Percentiles rank a stretch among this genome's conserved stretches.
These are phyloP conservation scores for Populus davidiana DNA, from an alignment of 345 rosid genomes.

Conservation along the genomic window DNA sequence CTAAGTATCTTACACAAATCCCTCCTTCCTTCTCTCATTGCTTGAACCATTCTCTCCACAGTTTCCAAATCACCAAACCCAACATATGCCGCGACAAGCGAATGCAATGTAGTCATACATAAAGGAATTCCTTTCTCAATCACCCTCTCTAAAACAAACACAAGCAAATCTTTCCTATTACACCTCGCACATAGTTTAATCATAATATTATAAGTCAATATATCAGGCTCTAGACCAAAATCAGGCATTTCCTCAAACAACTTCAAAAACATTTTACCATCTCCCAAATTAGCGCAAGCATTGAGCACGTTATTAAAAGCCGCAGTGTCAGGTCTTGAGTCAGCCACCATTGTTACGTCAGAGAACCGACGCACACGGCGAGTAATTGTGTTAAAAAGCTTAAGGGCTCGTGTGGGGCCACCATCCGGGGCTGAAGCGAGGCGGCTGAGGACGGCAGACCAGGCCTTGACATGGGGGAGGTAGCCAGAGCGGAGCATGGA, in stretches of 20 bases:
- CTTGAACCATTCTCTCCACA: conserved; percentile 76
- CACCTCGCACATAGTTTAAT: conserved; percentile 80
- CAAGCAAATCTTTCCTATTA: conserved; percentile 65
- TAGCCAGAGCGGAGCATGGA: conserved; percentile 94
- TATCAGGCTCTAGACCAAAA: conserved; percentile 64
- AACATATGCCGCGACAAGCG: conserved; percentile 86
- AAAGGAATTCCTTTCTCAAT: conserved; percentile 48
- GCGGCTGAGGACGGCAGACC: conserved; percentile 78
- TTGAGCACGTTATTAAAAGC: conserved; percentile 78
- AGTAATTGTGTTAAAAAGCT: conserved; percentile 49
- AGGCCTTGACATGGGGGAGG: conserved; percentile 86
- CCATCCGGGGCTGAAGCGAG: conserved; percentile 65
- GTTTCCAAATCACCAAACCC: conserved; percentile 77
- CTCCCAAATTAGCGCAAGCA: conserved; percentile 83
- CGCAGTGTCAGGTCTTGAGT: conserved; percentile 74
- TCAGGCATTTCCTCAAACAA: conserved; percentile 70
- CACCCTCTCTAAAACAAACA: conserved; percentile 70
- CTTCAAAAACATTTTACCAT: conserved; percentile 48
- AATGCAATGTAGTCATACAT: conserved; percentile 79
- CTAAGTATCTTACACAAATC: conserved; percentile 76
- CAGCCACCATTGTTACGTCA: conserved; percentile 46
- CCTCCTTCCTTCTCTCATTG: conserved; percentile 82
- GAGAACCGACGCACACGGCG: conserved; percentile 48
- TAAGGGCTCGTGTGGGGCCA: conserved; percentile 60
- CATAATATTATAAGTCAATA: conserved; percentile 70